Evolutionary conservation across 1,284 basidiomycete species (phyloP).

Genomic region (Vanrija sp.): DNA sequence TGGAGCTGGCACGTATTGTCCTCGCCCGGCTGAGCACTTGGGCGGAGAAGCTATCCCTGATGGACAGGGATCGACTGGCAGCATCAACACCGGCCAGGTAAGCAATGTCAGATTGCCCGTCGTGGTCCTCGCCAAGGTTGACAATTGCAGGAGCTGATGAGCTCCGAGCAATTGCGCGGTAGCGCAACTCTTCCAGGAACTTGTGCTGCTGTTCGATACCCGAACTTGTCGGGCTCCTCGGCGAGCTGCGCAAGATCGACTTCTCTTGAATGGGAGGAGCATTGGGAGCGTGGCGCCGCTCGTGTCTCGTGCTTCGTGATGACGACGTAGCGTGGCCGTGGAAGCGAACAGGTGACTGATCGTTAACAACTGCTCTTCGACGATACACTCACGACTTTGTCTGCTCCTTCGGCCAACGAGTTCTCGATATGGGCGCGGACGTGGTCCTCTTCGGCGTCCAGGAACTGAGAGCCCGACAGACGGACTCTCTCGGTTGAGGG

Average conservation of each 20-base stretch:
- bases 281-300: conserved; percentile 10
- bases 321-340: conserved; percentile 8
- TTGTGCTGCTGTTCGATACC: too few species aligned
- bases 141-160: conserved; percentile 29
- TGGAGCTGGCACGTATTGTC: conserved; percentile 9
- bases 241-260: conserved; percentile 29
- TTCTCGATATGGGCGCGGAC: conserved; percentile 79
- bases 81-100: not conserved
- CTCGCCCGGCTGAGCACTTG: conserved; percentile 19
- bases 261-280: conserved; percentile 44
- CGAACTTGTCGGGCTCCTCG: conserved; percentile 18
- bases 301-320: conserved; percentile 26
- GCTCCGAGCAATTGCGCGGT: conserved; percentile 35
- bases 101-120: conserved; percentile 19
- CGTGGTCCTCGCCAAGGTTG: conserved; percentile 41
- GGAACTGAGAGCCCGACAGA: conserved; percentile 70
- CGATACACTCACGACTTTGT: conserved; percentile 41
- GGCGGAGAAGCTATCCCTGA: conserved; percentile 9
- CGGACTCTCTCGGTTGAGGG: not conserved
- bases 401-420: conserved; percentile 68
- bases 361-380: not conserved
- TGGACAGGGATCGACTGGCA: not conserved
- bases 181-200: conserved; percentile 46
- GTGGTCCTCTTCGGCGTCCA: conserved; percentile 84
- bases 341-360: conserved; percentile 22